Conservation (phyloP, 331 rosid species). For the Dryas integrifolia region DNA sequence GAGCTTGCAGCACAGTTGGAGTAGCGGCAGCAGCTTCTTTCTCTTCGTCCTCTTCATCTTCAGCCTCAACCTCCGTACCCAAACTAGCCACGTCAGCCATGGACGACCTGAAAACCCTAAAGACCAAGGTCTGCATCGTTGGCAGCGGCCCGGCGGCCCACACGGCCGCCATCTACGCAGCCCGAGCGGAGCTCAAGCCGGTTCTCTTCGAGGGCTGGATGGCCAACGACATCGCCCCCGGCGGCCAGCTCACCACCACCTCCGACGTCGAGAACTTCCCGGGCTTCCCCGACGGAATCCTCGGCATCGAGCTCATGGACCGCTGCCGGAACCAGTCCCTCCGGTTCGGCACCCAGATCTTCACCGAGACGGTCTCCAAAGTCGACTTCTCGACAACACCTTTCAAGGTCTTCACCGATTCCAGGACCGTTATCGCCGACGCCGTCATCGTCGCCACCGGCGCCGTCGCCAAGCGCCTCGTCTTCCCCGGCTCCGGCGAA, state of each 20-base stretch:
- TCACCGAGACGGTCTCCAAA: conserved; percentile 60
- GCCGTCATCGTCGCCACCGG: conserved; percentile 71
- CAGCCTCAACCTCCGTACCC: conserved; percentile 29
- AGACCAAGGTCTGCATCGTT: conserved; percentile 70
- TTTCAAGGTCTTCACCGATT: conserved; percentile 55
- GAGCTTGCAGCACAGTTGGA: conserved; percentile 33
- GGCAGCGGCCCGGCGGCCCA: conserved; percentile 93
- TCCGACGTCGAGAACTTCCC: conserved; percentile 88
- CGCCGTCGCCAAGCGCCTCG: conserved; percentile 69
- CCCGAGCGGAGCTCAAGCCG: conserved; percentile 84
- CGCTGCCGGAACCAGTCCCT: conserved; percentile 55
- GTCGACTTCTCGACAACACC: conserved; percentile 67
- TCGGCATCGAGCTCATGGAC: conserved; percentile 74
- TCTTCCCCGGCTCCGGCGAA: conserved; percentile 60
- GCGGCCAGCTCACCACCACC: conserved; percentile 91
- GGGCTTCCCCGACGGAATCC: conserved; percentile 71
- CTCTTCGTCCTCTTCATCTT: conserved; percentile 3
- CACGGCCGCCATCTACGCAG: conserved; percentile 83
- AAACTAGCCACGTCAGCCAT: conserved; percentile 24
- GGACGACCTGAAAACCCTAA: conserved; percentile 37
- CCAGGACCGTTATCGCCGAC: conserved; percentile 52
- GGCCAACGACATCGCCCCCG: conserved; percentile 89
- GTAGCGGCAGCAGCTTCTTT: conserved; percentile 6
- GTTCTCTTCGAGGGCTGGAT: conserved; percentile 86
- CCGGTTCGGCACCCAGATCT: conserved; percentile 72